Evolutionary conservation across 768 basidiomycete genomes (phyloP), one percentile per base, ranked within the genome.

Genomic region (Podaxis sp.): DNA sequence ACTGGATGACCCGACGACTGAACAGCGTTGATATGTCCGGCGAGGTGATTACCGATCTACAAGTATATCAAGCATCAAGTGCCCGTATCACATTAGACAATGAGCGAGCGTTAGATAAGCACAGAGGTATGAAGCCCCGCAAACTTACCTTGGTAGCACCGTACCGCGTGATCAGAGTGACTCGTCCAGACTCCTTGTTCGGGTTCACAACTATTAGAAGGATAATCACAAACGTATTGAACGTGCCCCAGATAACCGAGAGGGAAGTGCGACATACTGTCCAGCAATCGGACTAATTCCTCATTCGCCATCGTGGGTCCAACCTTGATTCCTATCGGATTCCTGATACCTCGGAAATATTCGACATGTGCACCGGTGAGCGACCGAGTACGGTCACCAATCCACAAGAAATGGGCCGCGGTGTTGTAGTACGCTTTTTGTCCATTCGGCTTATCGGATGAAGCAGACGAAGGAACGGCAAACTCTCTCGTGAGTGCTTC

Each of bases 261-360:
- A 30, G 30, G 30, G 52, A 2, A 51, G 39, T 12, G 12, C 49
- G 22, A 76, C 88, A 70, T 65, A 95, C 94, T 84, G 67, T 93
- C 84, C 15, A 99, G 76, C 51, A 99, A 71, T 44, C 79, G 66
- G 0, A 91, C 84, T 9, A 99, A 75, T 76, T 99, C 97, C 4
- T 86, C 90, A 6, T 77, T 72, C 42, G 77, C 77, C 90, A 99
- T 91, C 46, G 86, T 87, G 26, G 97, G 96, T 2, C 97, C 97
- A 5, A 96, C 93, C 73, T 99, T 99, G 78, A 98, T 85, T 2
- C 97, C 97, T 63, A 97, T 93, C 1, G 95, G 95, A 72, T 97
- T 96, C 54, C 93, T 81, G 58, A 97, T 90, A 6, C 95, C 94
- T 61, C 92, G 81, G 77, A 96, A 96, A 74, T 95, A 95, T 77